Percentiles rank a stretch among this genome's conserved stretches.
phyloP scores from a whole-genome alignment of 108 stramenopile genomes.

The Epithemia pelagica region DNA sequence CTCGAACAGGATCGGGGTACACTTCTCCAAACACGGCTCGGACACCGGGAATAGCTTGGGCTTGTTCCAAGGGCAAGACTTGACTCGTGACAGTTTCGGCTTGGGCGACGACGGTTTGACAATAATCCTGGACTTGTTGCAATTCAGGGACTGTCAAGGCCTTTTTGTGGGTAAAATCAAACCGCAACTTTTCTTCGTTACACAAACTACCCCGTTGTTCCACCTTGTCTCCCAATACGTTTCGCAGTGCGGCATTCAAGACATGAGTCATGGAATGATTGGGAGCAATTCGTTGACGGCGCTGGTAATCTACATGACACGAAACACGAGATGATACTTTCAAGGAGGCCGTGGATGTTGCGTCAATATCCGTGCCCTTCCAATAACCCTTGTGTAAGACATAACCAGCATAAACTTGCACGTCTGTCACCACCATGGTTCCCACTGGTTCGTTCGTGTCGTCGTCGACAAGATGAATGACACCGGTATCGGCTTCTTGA shows the following conservation, averaged over 20 bases:
- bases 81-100: conserved; percentile 55
- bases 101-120: conserved; percentile 63
- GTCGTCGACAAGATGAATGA: conserved; percentile 44
- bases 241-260: conserved; percentile 94
- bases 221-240: conserved; percentile 73
- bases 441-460: conserved; percentile 16
- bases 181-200: conserved; percentile 95
- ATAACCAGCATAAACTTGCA: conserved; percentile 85
- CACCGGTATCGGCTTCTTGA: conserved; percentile 90
- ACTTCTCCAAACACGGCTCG: conserved; percentile 97
- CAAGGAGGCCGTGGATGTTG: conserved; percentile 1
- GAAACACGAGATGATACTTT: conserved; percentile 66
- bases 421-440: conserved; percentile 66
- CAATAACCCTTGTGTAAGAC: conserved; percentile 81
- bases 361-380: conserved; percentile 26
- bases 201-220: conserved; percentile 88
- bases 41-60: conserved; percentile 83
- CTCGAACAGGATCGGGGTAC: conserved; percentile 98
- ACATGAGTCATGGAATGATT: conserved; percentile 99
- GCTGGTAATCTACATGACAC: conserved; percentile 90
- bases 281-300: conserved; percentile 82
- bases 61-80: conserved; percentile 72
- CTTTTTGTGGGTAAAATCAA: conserved; percentile 92
- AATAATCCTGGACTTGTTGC: conserved; percentile 74
- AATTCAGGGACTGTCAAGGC: conserved; percentile 84